Evolutionary conservation across 495 filamentous ascomycete genomes (phyloP), one percentile per base, ranked within the genome.

Genomic region (Talaromyces stipitatus): DNA sequence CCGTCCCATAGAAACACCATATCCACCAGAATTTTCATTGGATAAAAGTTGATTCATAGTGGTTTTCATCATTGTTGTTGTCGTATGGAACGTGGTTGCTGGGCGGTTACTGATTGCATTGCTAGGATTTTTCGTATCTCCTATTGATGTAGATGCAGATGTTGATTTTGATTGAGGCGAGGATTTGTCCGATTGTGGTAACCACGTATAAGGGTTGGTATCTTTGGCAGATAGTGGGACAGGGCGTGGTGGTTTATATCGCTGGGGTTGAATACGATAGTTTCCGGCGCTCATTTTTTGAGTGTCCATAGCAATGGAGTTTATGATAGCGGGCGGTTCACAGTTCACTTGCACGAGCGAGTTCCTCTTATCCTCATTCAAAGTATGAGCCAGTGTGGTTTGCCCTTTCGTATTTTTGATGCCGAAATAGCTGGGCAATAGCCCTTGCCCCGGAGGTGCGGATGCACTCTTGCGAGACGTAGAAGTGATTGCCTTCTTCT

Each of bases 31-130:
- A 30, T 26, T 51, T 18, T 30, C 22, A 28, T 26, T 26, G 6
- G 48, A 28, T 16, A 12, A 29, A 16, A 51, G 27, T n/a, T 51
- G 48, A 11, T 30, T 51, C 48, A 51, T 51, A 29, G 48, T 51
- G 14, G 48, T 51, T 51, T 11, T 11, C 66, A 63, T 77, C 28
- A 72, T 70, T 69, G 79, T 73, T 11, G 72, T 80, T 2, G 82
- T 84, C 2, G 69, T 78, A 64, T 85, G 79, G 56, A 77, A 78
- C 50, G 76, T 81, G 23, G 67, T 59, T 9, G 71, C 71, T 9
- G 76, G 73, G 32, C 66, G 66, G 43, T 38, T 60, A 58, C 10
- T 61, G 33, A 45, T 58, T 55, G 58, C 61, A 43, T 57, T 50
- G 54, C 59, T 18, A 9, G 36, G n/a, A 9, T 51, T n/a, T 55